Evolutionary conservation across 306 rosid genomes (phyloP).

Genomic region (Vicia villosa): DNA sequence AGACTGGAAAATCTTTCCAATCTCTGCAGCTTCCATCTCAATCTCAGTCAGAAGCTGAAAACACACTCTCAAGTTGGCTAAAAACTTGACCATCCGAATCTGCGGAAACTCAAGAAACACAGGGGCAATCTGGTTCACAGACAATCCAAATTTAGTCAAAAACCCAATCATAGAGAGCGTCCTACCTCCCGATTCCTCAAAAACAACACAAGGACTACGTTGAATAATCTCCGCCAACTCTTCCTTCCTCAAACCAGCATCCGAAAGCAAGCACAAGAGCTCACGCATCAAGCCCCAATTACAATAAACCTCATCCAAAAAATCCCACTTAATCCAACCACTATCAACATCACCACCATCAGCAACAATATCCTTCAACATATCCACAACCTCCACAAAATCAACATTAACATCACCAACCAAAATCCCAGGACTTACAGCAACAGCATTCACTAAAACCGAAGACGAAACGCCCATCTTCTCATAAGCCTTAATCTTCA

Average conservation of each 20-base stretch:
- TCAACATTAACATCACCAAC: constrained; percentile 53
- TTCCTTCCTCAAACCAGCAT: constrained; percentile 42
- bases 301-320: constrained; percentile 47
- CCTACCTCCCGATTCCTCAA: constrained; percentile 67
- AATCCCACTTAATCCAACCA: constrained; percentile 51
- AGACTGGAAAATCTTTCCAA: constrained; percentile 55
- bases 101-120: constrained; percentile 63
- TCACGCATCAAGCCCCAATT: constrained; percentile 63
- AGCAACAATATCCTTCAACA: constrained; percentile 43
- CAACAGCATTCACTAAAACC: constrained; percentile 41
- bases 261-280: constrained; percentile 49
- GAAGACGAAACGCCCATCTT: constrained; percentile 46
- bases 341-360: constrained; percentile 28
- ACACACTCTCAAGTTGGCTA: constrained; percentile 58
- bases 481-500: constrained; percentile 61
- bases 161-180: constrained; percentile 57
- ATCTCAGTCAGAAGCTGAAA: constrained; percentile 53
- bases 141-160: constrained; percentile 61
- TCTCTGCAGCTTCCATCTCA: constrained; percentile 59
- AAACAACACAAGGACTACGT: constrained; percentile 53
- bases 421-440: constrained; percentile 63
- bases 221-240: constrained; percentile 46
- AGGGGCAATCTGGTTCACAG: constrained; percentile 46
- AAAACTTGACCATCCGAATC: constrained; percentile 47
- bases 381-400: constrained; percentile 56